Evolutionary conservation across 768 basidiomycete genomes (phyloP), one percentile per base, ranked within the genome.

Genomic region (Tephrocybe sp.): DNA sequence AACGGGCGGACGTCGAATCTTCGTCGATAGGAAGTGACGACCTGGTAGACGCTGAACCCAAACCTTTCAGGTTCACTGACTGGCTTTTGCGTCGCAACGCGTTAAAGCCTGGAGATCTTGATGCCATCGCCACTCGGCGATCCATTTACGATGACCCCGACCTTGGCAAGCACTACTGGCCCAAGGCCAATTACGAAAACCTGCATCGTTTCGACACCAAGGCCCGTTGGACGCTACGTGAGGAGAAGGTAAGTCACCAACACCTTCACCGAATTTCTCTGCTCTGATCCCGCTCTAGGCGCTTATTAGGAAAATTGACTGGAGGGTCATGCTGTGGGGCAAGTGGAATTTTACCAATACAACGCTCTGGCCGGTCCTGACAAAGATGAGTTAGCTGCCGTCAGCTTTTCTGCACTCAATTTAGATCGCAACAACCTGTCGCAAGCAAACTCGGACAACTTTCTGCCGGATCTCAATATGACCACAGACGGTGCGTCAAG

Each of bases 201-300:
- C 52, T 77, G 9, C 77, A 78, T 44, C 72, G 82, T 5, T 83
- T 86, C 45, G 77, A 86, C 52, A 71, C 77, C 0, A 66, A 66
- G 28, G 77, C 77, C 35, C 71, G 84, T 15, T 87, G 84, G 84
- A 83, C 83, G 3, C 70, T 72, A 48, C 62, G 73, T 32, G 82
- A 85, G 59, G 80, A 86, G 58, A 69, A 62, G 60, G 75, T 72
- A 25, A 45, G 67, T 58, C 0, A 26, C 25, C 24, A 6, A 16
- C 18, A 40, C 11, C 24, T 27, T 11, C 38, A 9, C 15, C 26
- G 13, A 16, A 22, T 28, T 19, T 18, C 2, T 1, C 8, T 5
- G 31, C 9, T 12, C 8, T 39, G 28, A 45, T 52, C 3, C 31
- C 9, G 25, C 47, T 13, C 27, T 45, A 82, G 77, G 69, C 67